Percentiles rank a stretch among this genome's conserved stretches.
These are phyloP conservation scores for Fusarium papillatum DNA, from an alignment of 2,329 filamentous ascomycete species.

Conservation along the genomic window DNA sequence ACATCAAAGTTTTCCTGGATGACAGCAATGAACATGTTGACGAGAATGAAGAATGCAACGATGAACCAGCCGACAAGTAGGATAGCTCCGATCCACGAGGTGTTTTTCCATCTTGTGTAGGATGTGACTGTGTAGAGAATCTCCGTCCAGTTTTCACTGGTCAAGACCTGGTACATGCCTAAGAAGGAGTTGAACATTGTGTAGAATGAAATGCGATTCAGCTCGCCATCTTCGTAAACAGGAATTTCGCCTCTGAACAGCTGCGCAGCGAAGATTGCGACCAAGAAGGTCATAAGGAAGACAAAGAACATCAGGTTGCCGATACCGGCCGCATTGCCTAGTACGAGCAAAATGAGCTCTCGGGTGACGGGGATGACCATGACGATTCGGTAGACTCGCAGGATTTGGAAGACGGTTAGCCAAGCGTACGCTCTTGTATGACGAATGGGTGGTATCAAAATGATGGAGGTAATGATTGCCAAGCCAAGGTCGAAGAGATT, in stretches of 20 bases:
- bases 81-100: slow-evolving; percentile 92
- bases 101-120: slow-evolving; percentile 74
- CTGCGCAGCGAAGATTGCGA: slow-evolving; percentile 93
- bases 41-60: slow-evolving; percentile 91
- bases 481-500: slow-evolving; percentile 88
- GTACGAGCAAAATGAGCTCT: slow-evolving; percentile 87
- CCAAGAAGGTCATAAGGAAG: slow-evolving; percentile 93
- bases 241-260: slow-evolving; percentile 92
- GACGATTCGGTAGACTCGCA: slow-evolving; percentile 93
- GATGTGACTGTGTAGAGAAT: slow-evolving; percentile 88
- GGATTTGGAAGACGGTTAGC: slow-evolving; percentile 93
- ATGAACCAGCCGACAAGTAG: slow-evolving; percentile 98
- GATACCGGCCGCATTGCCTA: slow-evolving; percentile 93
- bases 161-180: slow-evolving; percentile 97
- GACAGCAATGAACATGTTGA: slow-evolving; percentile 99
- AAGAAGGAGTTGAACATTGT: slow-evolving; percentile 97
- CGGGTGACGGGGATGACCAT: slow-evolving; percentile 89
- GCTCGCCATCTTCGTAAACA: slow-evolving; percentile 70
- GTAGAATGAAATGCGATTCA: slow-evolving; percentile 82
- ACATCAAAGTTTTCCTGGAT: slow-evolving; percentile 99
- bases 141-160: slow-evolving; percentile 95
- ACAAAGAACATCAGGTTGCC: slow-evolving; percentile 96
- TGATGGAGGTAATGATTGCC: slow-evolving; percentile 85
- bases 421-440: slow-evolving; percentile 84
- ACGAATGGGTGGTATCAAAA: slow-evolving; percentile 86